A percentile compares a stretch with the other conserved stretches of the same genome.
Evolutionary conservation across 371 early-diverging fungal genomes (phyloP).

Genomic region (Sporodiniella umbellata): DNA sequence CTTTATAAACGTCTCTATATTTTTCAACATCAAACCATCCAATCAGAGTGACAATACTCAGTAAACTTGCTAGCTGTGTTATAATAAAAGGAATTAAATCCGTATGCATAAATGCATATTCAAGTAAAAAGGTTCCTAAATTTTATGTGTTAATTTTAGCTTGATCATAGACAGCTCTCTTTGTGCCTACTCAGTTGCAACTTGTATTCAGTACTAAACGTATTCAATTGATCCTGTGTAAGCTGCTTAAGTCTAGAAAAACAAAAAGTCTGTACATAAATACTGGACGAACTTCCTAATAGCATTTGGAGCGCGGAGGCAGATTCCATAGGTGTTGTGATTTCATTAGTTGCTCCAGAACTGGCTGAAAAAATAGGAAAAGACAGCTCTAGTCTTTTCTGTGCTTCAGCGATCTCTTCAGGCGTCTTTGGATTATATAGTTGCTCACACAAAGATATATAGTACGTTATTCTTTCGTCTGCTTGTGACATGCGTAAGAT

Average conservation of each 20-base stretch:
- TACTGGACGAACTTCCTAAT: constrained; percentile 65
- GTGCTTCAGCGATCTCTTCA: constrained; percentile 65
- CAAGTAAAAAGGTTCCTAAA: constrained; percentile 60
- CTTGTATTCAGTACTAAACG: constrained; percentile 62
- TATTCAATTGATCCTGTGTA: constrained; percentile 66
- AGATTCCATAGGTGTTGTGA: constrained; percentile 63
- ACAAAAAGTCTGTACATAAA: constrained; percentile 73
- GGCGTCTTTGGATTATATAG: constrained; percentile 60
- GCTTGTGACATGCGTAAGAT: constrained; percentile 14
- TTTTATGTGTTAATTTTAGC: constrained; percentile 1
- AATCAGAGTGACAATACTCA: constrained; percentile 74
- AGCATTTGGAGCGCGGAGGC: constrained; percentile 67
- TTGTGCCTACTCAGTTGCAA: constrained; percentile 58
- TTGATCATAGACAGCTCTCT: background rate
- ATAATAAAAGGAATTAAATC: constrained; percentile 69
- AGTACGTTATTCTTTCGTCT: constrained; percentile 36
- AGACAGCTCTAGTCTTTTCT: constrained; percentile 69
- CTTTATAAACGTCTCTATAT: constrained; percentile 62
- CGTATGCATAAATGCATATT: constrained; percentile 63
- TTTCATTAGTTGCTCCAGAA: constrained; percentile 44
- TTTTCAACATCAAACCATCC: constrained; percentile 80
- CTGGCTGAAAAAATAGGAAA: constrained; percentile 77
- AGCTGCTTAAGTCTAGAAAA: constrained; percentile 66
- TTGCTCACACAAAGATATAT: constrained; percentile 45
- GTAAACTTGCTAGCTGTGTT: constrained; percentile 64